Evolutionary conservation across 2,329 filamentous ascomycete species (phyloP), one percentile per base, ranked within the genome.

Genomic region (Kalmusia sp.): DNA sequence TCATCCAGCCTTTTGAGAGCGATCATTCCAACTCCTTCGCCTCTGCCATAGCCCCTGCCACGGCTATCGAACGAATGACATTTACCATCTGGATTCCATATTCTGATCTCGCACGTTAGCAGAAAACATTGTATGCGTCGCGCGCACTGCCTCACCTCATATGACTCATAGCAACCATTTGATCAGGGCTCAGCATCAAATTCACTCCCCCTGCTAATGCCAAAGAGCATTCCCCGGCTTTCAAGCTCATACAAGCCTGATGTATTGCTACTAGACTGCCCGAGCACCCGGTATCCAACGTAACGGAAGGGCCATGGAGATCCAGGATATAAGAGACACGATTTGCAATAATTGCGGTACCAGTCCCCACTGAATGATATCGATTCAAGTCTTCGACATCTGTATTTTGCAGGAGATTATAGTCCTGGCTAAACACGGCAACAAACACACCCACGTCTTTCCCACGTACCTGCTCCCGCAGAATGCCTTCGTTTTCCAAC

Each of bases 1-100:
- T 84, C 80, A 6, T 74, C 69, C 0, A 88, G 71, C 2, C 76
- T 77, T 71, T 87, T 87, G 9, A 88, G 3, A 22, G 59, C 57
- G 6, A 70, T 14, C 0, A 54, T 51, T 7, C 8, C 47, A n/a
- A 67, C 38, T 1, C 85, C 86, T 61, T 89, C 86, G 1, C 85
- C 86, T 33, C 86, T 78, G 0, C 82, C 85, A 62, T 88, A 89
- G 0, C 87, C 87, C 2, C 50, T 51, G 17, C 83, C 86, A 1
- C 77, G 76, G 12, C 73, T 64, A 59, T 86, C 85, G 51, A 66
- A 74, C 28, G 67, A 63, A 45, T 57, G 56, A 3, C 51, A 65
- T 31, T 48, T 54, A 12, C 70, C 67, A 31, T 62, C 61, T 27
- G n/a, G n/a, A n/a, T n/a, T n/a, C n/a, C n/a, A n/a, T n/a, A n/a